Evolutionary conservation across 345 rosid species (phyloP).

Genomic region (Ceriops decandra): DNA sequence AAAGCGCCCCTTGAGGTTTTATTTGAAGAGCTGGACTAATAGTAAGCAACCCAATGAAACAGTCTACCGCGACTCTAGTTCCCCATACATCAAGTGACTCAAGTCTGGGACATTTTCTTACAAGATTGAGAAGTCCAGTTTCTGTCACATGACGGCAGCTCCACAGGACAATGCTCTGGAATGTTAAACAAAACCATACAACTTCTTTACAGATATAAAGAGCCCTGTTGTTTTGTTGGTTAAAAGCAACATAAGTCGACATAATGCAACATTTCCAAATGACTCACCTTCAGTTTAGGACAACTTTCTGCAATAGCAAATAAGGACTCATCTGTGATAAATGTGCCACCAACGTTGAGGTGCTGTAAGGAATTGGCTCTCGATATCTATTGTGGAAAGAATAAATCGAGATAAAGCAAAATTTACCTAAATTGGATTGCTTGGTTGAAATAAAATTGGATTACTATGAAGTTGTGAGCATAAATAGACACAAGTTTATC

Average conservation of each 20-base stretch:
- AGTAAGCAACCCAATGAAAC: slow-evolving; percentile 56
- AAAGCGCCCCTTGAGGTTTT: slow-evolving; percentile 42
- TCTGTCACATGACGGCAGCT: slow-evolving; percentile 87
- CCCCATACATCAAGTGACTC: slow-evolving; percentile 85
- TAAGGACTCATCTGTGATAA: slow-evolving; percentile 77
- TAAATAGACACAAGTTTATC: background rate
- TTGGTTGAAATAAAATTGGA: background rate
- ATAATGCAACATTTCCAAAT: background rate
- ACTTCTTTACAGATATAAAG: background rate
- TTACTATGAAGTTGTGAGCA: background rate
- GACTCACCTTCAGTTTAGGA: slow-evolving; percentile 62
- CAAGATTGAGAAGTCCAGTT: slow-evolving; percentile 61
- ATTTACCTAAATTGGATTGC: background rate
- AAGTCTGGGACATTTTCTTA: slow-evolving; percentile 62
- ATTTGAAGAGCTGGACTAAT: slow-evolving; percentile 58
- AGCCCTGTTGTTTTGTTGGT: no score
- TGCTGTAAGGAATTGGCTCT: slow-evolving; percentile 66
- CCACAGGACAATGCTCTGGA: slow-evolving; percentile 73
- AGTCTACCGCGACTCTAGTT: slow-evolving; percentile 59
- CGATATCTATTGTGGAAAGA: slow-evolving; percentile 48
- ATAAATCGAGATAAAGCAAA: background rate
- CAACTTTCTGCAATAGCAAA: slow-evolving; percentile 72
- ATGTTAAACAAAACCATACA: background rate
- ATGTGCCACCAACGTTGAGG: slow-evolving; percentile 87
- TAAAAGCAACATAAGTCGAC: background rate